These are phyloP conservation scores for Ganoderma sinense DNA, from an alignment of 1,284 basidiomycete genomes.

Conservation along the genomic window DNA sequence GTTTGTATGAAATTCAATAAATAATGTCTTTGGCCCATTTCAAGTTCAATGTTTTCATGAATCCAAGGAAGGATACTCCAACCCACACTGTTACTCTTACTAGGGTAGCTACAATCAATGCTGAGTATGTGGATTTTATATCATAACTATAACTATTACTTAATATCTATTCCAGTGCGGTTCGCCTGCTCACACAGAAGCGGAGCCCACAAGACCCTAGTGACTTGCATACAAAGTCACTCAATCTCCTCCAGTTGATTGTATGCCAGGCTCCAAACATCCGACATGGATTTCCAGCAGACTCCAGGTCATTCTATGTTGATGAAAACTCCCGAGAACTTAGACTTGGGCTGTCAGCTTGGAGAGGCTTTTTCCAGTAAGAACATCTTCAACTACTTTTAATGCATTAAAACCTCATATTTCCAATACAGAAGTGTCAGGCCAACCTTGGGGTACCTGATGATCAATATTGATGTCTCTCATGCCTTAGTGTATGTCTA, in stretches of 20 bases:
- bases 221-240: conserved; percentile 25
- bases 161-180: conserved; percentile 14
- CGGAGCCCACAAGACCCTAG: conserved; percentile 5
- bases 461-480: conserved; percentile 37
- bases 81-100: conserved; percentile 21
- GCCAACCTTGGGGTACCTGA: conserved; percentile 27
- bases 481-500: conserved; percentile 32
- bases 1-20: neutral
- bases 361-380: conserved; percentile 28
- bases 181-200: conserved; percentile 15
- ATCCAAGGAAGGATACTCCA: conserved; percentile 9
- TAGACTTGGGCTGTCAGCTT: conserved; percentile 22
- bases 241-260: conserved; percentile 36
- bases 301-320: conserved; percentile 27
- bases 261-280: conserved; percentile 37
- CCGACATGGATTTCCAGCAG: conserved; percentile 33
- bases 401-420: neutral
- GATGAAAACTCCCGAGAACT: conserved; percentile 6
- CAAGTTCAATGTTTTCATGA: conserved; percentile 25
- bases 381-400: neutral
- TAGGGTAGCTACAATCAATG: conserved; percentile 25
- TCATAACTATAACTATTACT: neutral
- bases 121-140: conserved; percentile 10
- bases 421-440: conserved; percentile 26
- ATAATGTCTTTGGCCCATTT: neutral